These are phyloP conservation scores for Themeda triandra DNA, from an alignment of 176 grass and related monocot species.

Conservation along the genomic window DNA sequence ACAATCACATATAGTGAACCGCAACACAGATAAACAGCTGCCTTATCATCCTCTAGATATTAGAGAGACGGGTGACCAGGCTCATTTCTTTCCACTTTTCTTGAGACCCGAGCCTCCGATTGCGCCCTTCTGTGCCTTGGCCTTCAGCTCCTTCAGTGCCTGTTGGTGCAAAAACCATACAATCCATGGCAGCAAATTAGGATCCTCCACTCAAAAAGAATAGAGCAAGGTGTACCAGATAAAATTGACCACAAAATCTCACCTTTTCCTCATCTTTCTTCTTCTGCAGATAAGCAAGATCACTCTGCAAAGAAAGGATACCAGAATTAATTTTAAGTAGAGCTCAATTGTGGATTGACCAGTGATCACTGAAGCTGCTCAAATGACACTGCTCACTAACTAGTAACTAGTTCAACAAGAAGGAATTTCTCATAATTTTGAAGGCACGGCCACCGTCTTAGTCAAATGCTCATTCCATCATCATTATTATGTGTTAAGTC, in stretches of 20 bases:
- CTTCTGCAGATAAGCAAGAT: constrained; percentile 79
- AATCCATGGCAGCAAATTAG: background rate
- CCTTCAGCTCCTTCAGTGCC: constrained; percentile 84
- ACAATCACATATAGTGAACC: no score
- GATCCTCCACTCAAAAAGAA: background rate
- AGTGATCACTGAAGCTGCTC: no score
- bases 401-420: no score
- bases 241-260: background rate
- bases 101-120: constrained; percentile 90
- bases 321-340: no score
- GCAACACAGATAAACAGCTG: no score
- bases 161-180: constrained; percentile 19
- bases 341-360: no score
- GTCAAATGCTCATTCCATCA: no score
- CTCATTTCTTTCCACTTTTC: constrained; percentile 97
- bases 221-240: background rate
- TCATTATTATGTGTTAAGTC: no score
- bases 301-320: constrained; percentile 41
- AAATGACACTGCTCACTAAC: no score
- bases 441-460: no score
- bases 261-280: constrained; percentile 99
- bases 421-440: no score
- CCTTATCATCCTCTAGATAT: constrained; percentile 6
- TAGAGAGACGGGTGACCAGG: background rate
- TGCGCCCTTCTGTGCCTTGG: constrained; percentile 87